phyloP scores from a whole-genome alignment of 1,139 yeast species.

The Pichia sp. region DNA sequence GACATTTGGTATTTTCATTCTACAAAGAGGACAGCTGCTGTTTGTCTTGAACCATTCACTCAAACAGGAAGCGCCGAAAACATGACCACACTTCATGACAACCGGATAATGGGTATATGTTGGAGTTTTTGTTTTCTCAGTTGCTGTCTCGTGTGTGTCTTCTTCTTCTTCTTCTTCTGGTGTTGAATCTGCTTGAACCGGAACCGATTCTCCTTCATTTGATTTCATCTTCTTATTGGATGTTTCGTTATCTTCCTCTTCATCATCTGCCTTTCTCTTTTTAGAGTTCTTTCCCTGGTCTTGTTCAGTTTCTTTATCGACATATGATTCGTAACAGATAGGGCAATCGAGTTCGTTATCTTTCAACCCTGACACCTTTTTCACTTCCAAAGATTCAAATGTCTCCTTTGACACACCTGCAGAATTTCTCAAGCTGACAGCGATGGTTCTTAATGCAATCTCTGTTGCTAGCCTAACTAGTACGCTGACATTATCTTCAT shows the following conservation, averaged over 20 bases:
- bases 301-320: slow-evolving; percentile 23
- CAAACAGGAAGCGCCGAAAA: slow-evolving; percentile 34
- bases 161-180: not conserved
- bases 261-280: slow-evolving; percentile 17
- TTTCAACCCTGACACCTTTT: slow-evolving; percentile 33
- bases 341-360: slow-evolving; percentile 48
- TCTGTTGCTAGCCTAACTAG: slow-evolving; percentile 67
- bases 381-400: slow-evolving; percentile 45
- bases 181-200: not conserved
- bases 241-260: slow-evolving; percentile 7
- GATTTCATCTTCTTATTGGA: slow-evolving; percentile 7
- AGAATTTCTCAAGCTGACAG: slow-evolving; percentile 42
- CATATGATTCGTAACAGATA: slow-evolving; percentile 66
- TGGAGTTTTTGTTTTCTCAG: not conserved
- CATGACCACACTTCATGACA: slow-evolving; percentile 67
- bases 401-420: slow-evolving; percentile 50
- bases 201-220: slow-evolving; percentile 21
- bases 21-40: slow-evolving; percentile 34
- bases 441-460: slow-evolving; percentile 62
- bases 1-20: slow-evolving; percentile 25
- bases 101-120: slow-evolving; percentile 57
- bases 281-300: slow-evolving; percentile 1
- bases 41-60: slow-evolving; percentile 35
- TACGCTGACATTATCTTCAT: slow-evolving; percentile 52
- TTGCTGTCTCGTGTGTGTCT: not conserved